phyloP scores from a whole-genome alignment of 192 early-diverging fungal species.

The Coemansia sp. region DNA sequence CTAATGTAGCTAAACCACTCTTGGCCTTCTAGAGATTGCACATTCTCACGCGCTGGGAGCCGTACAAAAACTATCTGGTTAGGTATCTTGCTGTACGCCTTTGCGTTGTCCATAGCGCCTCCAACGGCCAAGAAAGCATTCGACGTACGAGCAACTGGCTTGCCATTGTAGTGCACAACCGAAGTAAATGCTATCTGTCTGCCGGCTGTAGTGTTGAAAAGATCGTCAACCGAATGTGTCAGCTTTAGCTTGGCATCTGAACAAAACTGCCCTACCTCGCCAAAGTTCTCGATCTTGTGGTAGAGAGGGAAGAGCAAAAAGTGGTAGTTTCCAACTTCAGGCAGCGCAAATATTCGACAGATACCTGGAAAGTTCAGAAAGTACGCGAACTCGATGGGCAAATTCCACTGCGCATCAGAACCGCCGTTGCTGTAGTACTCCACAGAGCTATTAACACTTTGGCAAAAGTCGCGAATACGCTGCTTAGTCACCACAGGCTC shows the following conservation, averaged over 20 bases:
- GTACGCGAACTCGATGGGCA: slow-evolving; percentile 91
- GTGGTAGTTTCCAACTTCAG: slow-evolving; percentile 83
- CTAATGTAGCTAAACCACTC: slow-evolving; percentile 68
- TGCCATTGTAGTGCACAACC: slow-evolving; percentile 56
- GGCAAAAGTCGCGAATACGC: slow-evolving; percentile 81
- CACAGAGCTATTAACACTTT: slow-evolving; percentile 64
- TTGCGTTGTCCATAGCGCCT: slow-evolving; percentile 66
- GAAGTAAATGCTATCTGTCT: slow-evolving; percentile 62
- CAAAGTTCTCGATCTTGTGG: slow-evolving; percentile 75
- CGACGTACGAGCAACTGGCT: slow-evolving; percentile 69
- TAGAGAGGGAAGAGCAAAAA: slow-evolving; percentile 83
- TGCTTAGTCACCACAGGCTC: slow-evolving; percentile 59
- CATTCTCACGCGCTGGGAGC: slow-evolving; percentile 65
- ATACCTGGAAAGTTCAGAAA: slow-evolving; percentile 75
- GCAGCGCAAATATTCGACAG: slow-evolving; percentile 76
- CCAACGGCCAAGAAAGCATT: slow-evolving; percentile 80
- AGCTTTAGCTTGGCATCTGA: slow-evolving; percentile 75
- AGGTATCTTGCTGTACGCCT: slow-evolving; percentile 67
- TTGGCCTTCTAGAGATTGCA: slow-evolving; percentile 77
- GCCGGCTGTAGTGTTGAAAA: slow-evolving; percentile 78
- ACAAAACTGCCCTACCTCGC: slow-evolving; percentile 59
- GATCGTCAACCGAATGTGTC: slow-evolving; percentile 66
- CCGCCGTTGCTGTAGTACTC: slow-evolving; percentile 56
- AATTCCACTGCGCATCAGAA: slow-evolving; percentile 54
- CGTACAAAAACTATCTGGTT: slow-evolving; percentile 71